Conservation (phyloP, 2,329 filamentous ascomycete species). For the Amphichorda felina region DNA sequence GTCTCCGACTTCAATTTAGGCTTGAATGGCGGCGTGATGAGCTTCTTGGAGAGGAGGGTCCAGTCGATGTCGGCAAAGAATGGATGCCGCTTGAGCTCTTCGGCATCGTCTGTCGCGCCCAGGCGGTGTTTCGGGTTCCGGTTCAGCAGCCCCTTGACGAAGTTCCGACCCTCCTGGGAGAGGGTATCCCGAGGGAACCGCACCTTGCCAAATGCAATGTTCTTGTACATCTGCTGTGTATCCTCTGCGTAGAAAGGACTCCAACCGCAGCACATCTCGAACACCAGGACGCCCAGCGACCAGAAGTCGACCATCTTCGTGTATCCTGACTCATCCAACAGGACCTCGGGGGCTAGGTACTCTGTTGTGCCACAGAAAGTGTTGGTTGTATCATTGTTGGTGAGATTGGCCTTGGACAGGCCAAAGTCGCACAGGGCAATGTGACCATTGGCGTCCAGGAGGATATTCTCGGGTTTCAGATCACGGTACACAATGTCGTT, state of each 20-base stretch:
- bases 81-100: slow-evolving; percentile 84
- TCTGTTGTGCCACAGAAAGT: slow-evolving; percentile 98
- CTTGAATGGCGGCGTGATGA: slow-evolving; percentile 93
- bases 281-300: slow-evolving; percentile 94
- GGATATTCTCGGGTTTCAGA: slow-evolving; percentile 93
- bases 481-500: slow-evolving; percentile 98
- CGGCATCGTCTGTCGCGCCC: slow-evolving; percentile 80
- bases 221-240: slow-evolving; percentile 99
- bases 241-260: slow-evolving; percentile 98
- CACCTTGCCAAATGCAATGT: slow-evolving; percentile 98
- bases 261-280: slow-evolving; percentile 99
- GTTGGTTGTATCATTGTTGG: slow-evolving; percentile 95
- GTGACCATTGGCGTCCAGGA: slow-evolving; percentile 92
- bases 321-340: slow-evolving; percentile 92
- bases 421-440: slow-evolving; percentile 98
- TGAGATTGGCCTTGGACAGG: slow-evolving; percentile 91
- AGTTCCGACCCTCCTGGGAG: slow-evolving; percentile 89
- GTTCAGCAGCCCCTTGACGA: slow-evolving; percentile 95
- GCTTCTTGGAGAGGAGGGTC: slow-evolving; percentile 77
- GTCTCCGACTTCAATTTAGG: slow-evolving; percentile 92
- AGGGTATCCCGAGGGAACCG: slow-evolving; percentile 90
- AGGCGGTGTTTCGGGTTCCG: slow-evolving; percentile 92
- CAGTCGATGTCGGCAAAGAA: slow-evolving; percentile 96
- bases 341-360: slow-evolving; percentile 89
- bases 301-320: slow-evolving; percentile 99